Base-by-base conservation (phyloP, 306 rosid genomes). In the Datisca glomerata region DNA sequence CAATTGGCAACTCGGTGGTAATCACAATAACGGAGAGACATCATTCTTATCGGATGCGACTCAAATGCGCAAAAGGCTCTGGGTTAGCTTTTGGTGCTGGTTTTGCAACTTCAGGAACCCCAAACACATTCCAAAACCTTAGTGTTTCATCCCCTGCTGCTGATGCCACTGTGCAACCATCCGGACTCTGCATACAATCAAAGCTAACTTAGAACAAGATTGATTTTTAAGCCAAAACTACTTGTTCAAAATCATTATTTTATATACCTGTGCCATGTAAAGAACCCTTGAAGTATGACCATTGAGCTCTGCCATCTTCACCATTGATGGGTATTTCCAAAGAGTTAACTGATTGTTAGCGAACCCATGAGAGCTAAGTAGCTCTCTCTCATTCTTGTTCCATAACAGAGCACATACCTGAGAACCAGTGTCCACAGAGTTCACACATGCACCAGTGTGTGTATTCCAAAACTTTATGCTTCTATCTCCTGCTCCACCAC, bases 311-410 rank as follows among this genome's bases (percentile, higher is more conserved):
- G 73, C 80, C 72, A 73, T 65, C 61, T 76, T 79, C 42, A 69
- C 69, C 92, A 84, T 84, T 4, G 95, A 84, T 7, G 95, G 95
- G 41, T 84, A 84, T 36, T 84, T 79, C 94, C 94, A 84, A 36
- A 84, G 92, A 36, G 86, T 70, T n/a, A 66, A 66, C 66, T 66
- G 95, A 49, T 85, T 79, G 45, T 85, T 68, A 6, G 81, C 59
- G 47, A 68, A 76, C 22, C 95, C 95, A 21, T 85, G 95, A 1
- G 95, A 76, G 64, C 95, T 85, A 29, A 85, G 95, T 49, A 85
- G 60, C 70, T 80, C 95, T 8, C 84, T 75, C 65, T 85, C 95
- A n/a, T 76, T 80, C 73, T 80, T 71, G 65, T 69, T 85, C 95
- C 95, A 80, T 11, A 80, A 56, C 29, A 84, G 32, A 46, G 81